These are phyloP conservation scores for Ogataea chonburiensis DNA, from an alignment of 805 yeast species.

Conservation along the genomic window DNA sequence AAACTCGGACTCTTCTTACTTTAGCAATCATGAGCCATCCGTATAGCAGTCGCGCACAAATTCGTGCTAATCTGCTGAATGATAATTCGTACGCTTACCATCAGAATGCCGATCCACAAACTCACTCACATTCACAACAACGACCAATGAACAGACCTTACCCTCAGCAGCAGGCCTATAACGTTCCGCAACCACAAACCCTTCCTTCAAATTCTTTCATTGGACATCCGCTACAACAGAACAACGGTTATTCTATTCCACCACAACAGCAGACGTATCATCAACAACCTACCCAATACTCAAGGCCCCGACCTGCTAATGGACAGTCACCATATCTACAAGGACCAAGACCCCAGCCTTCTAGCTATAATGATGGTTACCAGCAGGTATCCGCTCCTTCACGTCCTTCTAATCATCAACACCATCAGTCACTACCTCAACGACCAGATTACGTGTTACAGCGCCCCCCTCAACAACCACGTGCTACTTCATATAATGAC, in stretches of 20 bases:
- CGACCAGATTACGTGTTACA: slow-evolving; percentile 4
- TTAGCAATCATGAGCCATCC: slow-evolving; percentile 17
- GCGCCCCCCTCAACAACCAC: slow-evolving; percentile 2
- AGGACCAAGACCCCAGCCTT: slow-evolving; percentile 11
- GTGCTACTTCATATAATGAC: slow-evolving; percentile 6
- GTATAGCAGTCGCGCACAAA: slow-evolving; percentile 23
- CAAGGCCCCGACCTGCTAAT: slow-evolving; percentile 1
- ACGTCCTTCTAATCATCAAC: slow-evolving; percentile 7
- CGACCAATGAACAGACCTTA: slow-evolving; percentile 1
- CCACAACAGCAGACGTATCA: slow-evolving; percentile 7
- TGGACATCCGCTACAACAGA: slow-evolving; percentile 16
- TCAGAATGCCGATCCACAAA: background rate
- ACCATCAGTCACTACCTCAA: slow-evolving; percentile 8
- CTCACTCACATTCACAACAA: slow-evolving; percentile 2
- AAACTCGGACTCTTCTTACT: background rate
- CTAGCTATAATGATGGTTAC: background rate
- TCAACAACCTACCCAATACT: slow-evolving; percentile 8
- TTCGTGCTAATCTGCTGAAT: slow-evolving; percentile 27
- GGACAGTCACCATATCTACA: slow-evolving; percentile 2
- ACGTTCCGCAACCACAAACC: no score
- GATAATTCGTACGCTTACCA: slow-evolving; percentile 14
- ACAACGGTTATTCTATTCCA: background rate
- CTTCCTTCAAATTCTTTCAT: slow-evolving; percentile 10
- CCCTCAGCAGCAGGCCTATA: slow-evolving; percentile 4
- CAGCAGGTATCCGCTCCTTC: background rate